phyloP scores from a whole-genome alignment of 495 filamentous ascomycete genomes.

The Clohesyomyces aquaticus region DNA sequence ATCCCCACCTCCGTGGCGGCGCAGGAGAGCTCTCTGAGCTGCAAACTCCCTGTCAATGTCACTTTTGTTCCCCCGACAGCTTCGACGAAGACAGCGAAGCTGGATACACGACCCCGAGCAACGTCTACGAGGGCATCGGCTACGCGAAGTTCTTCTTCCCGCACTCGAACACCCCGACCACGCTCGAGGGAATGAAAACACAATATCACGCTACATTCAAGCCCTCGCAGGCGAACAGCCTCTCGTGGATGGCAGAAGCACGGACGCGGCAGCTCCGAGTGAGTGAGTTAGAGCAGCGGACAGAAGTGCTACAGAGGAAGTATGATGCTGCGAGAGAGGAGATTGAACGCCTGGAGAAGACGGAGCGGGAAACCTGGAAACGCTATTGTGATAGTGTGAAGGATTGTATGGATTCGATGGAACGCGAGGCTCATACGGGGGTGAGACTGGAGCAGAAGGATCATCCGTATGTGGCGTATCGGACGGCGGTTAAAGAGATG shows the following conservation, averaged over 20 bases:
- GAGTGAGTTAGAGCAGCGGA: background rate
- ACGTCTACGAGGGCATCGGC: background rate
- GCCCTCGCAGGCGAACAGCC: background rate
- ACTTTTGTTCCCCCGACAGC: background rate
- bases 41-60: too few species aligned
- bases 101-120: background rate
- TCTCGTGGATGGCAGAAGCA: slow-evolving; percentile 1
- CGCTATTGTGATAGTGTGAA: background rate
- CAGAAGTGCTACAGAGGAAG: background rate
- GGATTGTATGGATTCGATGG: too few species aligned
- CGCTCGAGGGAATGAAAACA: background rate
- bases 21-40: too few species aligned
- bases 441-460: background rate
- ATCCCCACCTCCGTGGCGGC: too few species aligned
- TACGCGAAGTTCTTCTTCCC: background rate
- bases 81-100: background rate
- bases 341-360: background rate
- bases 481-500: background rate
- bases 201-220: background rate
- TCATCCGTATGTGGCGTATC: background rate
- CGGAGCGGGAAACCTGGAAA: background rate
- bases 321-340: background rate
- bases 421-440: background rate
- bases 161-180: background rate
- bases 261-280: background rate